A percentile compares a stretch with the other conserved stretches of the same genome.
These are phyloP conservation scores for Saccharomycopsis sp. DNA, from an alignment of 805 yeast species.

Conservation along the genomic window DNA sequence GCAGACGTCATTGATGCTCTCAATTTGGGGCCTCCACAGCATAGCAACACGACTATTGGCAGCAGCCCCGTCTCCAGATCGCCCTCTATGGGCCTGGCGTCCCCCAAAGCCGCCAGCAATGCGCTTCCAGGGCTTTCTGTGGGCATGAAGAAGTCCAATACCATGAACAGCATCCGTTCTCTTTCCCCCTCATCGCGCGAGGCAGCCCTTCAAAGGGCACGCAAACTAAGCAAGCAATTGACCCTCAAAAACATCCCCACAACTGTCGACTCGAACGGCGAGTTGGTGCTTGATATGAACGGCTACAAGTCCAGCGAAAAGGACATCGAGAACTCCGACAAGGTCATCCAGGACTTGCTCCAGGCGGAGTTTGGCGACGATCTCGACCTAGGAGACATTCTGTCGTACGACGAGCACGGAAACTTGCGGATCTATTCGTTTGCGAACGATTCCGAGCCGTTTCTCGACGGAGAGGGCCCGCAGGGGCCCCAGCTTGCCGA, in stretches of 20 bases:
- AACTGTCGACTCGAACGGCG: slow-evolving; percentile 82
- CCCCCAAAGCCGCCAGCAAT: not conserved
- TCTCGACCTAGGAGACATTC: slow-evolving; percentile 38
- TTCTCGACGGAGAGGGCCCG: slow-evolving; percentile 21
- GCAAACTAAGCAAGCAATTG: slow-evolving; percentile 56
- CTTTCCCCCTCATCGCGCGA: slow-evolving; percentile 27
- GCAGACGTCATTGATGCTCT: slow-evolving; percentile 30
- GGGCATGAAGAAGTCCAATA: slow-evolving; percentile 14
- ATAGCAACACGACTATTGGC: not conserved
- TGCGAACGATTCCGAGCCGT: slow-evolving; percentile 24
- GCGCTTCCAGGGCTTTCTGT: slow-evolving; percentile 22
- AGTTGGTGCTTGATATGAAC: slow-evolving; percentile 84
- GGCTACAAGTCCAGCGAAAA: slow-evolving; percentile 88
- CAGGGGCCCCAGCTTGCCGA: slow-evolving; percentile 1
- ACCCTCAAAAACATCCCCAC: slow-evolving; percentile 77
- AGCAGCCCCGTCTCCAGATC: slow-evolving; percentile 18
- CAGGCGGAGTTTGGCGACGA: slow-evolving; percentile 65
- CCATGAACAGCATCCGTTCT: slow-evolving; percentile 19
- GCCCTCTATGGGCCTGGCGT: not conserved
- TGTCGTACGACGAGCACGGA: slow-evolving; percentile 59
- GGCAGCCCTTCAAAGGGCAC: slow-evolving; percentile 50
- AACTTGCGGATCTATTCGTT: slow-evolving; percentile 45
- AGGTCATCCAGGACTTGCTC: slow-evolving; percentile 62
- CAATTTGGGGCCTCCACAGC: slow-evolving; percentile 11
- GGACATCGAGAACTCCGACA: slow-evolving; percentile 71